Base-by-base conservation (phyloP, 495 filamentous ascomycete genomes). In the Penicillium canariense region DNA sequence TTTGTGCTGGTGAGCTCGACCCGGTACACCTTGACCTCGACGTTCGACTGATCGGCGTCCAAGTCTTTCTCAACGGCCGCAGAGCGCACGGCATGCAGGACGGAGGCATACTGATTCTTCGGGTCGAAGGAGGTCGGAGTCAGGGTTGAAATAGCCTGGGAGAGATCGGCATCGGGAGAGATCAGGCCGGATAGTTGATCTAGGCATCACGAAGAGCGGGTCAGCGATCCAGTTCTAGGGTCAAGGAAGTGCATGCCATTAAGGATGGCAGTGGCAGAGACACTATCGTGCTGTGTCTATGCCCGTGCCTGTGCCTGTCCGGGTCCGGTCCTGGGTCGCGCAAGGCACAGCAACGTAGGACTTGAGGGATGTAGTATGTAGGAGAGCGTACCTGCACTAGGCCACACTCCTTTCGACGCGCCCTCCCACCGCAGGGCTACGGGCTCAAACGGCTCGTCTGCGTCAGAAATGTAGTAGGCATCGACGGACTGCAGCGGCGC, bases 401-500 rank as follows among this genome's bases (percentile, higher is more conserved):
- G 86, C 67, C 87, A 77, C 35, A 68, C 67, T 31, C 73, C 77
- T 35, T 75, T 74, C 32, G 52, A 63, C 15, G 73, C 73, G 35
- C 81, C 84, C 38, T 77, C 73, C 79, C 79, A 91, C 54, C 71
- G 73, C 59, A 96, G 62, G 46, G 74, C 79, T 4, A 96, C 89
- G 1, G 84, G 81, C 65, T 85, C 85, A 68, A 92, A 96, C 31
- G 87, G 87, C 73, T 93, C 88, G 70, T 96, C 91, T 5, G 88
- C 80, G 53, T 96, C 91, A 49, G 86, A 91, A 4, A 81, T 67
- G 68, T 93, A 95, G 62, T 83, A 87, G 42, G 71, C 77, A 50
- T 88, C 81, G 26, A 84, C 73, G 3, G 75, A 71, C 56, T 75
- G 65, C 54, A 95, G 70, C 17, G 71, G 68, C 17, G 68, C 62